These are phyloP conservation scores for Wickerhamiella sorbophila DNA, from an alignment of 805 yeast species.

Conservation along the genomic window DNA sequence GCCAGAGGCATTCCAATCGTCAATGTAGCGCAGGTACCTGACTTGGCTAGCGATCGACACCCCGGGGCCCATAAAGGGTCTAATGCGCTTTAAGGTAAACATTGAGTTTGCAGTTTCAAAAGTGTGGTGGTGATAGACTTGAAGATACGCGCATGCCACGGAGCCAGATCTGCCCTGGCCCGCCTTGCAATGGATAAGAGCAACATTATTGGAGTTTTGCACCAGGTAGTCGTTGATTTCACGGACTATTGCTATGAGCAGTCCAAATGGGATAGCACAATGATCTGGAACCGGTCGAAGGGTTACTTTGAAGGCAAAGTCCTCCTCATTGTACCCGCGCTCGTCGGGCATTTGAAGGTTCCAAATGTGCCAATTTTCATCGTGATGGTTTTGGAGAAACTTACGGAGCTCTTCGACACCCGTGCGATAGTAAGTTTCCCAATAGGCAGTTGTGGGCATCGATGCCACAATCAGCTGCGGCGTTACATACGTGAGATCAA, in stretches of 20 bases:
- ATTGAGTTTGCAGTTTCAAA: conserved; percentile 35
- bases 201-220: conserved; percentile 31
- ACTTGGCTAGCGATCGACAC: conserved; percentile 59
- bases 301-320: conserved; percentile 24
- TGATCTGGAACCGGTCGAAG: conserved; percentile 63
- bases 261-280: conserved; percentile 48
- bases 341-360: conserved; percentile 51
- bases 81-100: conserved; percentile 48
- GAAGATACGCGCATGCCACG: conserved; percentile 53
- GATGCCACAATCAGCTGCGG: conserved; percentile 58
- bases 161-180: conserved; percentile 91
- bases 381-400: conserved; percentile 35
- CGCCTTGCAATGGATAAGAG: conserved; percentile 71
- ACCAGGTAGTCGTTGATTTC: conserved; percentile 34
- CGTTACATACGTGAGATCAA: conserved; percentile 58
- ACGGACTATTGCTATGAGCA: conserved; percentile 32
- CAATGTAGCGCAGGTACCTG: conserved; percentile 50
- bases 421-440: conserved; percentile 37
- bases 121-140: conserved; percentile 31
- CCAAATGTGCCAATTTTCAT: conserved; percentile 53
- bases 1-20: conserved; percentile 17
- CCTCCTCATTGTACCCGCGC: conserved; percentile 28
- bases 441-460: conserved; percentile 43
- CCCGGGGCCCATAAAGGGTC: conserved; percentile 42
- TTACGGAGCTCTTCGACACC: conserved; percentile 36